These are phyloP conservation scores for Lichina pygmaea DNA, from an alignment of 495 filamentous ascomycete species.

Conservation along the genomic window DNA sequence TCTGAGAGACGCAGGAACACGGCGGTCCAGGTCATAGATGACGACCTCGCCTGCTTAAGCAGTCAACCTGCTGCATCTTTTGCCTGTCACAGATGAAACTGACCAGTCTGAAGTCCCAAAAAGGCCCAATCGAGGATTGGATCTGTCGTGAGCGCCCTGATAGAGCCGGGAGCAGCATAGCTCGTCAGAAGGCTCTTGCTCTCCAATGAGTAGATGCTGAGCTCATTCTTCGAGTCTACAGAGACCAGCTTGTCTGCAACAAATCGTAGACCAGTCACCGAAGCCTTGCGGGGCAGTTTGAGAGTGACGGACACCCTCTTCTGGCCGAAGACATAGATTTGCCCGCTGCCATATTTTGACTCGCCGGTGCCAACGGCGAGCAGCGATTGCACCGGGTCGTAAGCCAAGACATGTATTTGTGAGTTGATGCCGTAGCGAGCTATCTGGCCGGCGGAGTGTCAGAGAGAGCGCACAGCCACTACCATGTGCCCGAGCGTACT, in stretches of 20 bases:
- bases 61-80: conserved; percentile 5
- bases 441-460: conserved; percentile 20
- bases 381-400: conserved; percentile 81
- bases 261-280: conserved; percentile 45
- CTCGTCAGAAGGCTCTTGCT: conserved; percentile 26
- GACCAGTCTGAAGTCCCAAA: conserved; percentile 41
- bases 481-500: conserved; percentile 15
- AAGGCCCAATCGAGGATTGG: conserved; percentile 80
- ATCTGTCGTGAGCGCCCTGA: conserved; percentile 47
- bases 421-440: conserved; percentile 70
- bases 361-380: conserved; percentile 78
- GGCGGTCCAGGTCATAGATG: conserved; percentile 73
- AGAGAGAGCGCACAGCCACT: neutral
- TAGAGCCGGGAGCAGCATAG: conserved; percentile 46
- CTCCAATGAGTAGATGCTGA: conserved; percentile 52
- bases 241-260: conserved; percentile 55
- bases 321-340: conserved; percentile 81
- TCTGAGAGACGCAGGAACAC: conserved; percentile 42
- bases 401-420: conserved; percentile 56
- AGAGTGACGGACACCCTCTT: conserved; percentile 47
- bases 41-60: conserved; percentile 36
- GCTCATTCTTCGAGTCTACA: conserved; percentile 59
- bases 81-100: neutral
- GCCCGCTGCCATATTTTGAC: conserved; percentile 45
- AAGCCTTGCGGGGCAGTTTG: conserved; percentile 32